Evolutionary conservation across 176 grass and related monocot genomes (phyloP), one percentile per base, ranked within the genome.

Genomic region (Aegilops tauschii): DNA sequence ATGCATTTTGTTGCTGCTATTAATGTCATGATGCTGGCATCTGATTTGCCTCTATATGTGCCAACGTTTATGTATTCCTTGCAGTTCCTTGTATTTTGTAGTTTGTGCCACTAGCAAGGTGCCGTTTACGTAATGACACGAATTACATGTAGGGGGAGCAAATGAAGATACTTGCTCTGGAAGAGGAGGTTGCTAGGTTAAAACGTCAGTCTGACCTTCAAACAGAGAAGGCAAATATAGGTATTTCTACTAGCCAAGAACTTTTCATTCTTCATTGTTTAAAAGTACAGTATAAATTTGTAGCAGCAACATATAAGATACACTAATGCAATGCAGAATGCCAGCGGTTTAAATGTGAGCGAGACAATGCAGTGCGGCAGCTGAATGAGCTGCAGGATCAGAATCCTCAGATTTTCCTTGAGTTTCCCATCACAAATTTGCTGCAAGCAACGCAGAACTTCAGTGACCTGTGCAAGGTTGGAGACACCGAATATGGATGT

Each of bases 401-500:
- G 50, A 61, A 35, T 39, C 27, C n/a, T 18, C 77, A 64, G 12
- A 21, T 47, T 29, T 9, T 45, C 39, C 50, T 63, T 0, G 65
- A 89, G 36, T 92, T 89, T 30, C 78, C 90, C 52, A 16, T 35
- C 2, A 3, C 50, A 2, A 86, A 92, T 16, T 34, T 92, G 40
- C 28, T 78, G 42, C 82, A 89, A 86, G 86, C 90, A 20, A 89
- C 86, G 39, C 42, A 88, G 9, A 58, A 82, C 78, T 92, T 92
- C 73, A 86, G 34, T 34, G 20, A 88, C 16, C 35, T 17, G 1
- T 5, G 65, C 29, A 78, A 86, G 45, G 28, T 92, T 31, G 86
- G 86, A 39, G 77, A 88, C 42, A 83, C 45, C 9, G 86, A 83
- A 77, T 91, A 58, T 83, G 89, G 85, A 9, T 5, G 12, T 2